Evolutionary conservation across 345 rosid species (phyloP).

Genomic region (Eucalyptus cloeziana): DNA sequence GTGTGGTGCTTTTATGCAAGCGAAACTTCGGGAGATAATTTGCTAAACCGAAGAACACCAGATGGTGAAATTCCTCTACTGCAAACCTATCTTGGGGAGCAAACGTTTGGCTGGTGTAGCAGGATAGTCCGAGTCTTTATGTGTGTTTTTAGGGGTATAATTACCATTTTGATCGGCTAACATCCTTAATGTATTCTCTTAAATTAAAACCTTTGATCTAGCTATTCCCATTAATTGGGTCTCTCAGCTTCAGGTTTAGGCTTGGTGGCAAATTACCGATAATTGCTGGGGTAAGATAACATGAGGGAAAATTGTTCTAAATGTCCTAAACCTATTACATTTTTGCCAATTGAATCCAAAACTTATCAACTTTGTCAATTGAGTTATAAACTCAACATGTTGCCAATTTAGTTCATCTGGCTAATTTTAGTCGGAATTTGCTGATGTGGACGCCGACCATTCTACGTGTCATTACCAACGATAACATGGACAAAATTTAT

Average conservation of each 20-base stretch:
- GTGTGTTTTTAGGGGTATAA: not conserved
- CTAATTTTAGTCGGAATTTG: too few relatives aligned
- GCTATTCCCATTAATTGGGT: too few relatives aligned
- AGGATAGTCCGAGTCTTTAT: not conserved
- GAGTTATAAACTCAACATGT: rapidly evolving
- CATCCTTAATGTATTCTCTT: not conserved
- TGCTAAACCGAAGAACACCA: too few relatives aligned
- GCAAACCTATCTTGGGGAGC: not conserved
- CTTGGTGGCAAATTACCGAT: too few relatives aligned
- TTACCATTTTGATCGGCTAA: not conserved
- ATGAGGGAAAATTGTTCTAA: too few relatives aligned
- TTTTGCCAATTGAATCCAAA: too few relatives aligned
- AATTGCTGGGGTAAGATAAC: too few relatives aligned
- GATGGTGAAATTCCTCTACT: not conserved
- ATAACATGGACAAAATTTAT: too few relatives aligned
- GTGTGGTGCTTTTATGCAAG: not conserved
- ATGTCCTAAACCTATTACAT: too few relatives aligned
- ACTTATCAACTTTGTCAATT: too few relatives aligned
- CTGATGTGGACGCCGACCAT: rapidly evolving
- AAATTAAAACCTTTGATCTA: too few relatives aligned
- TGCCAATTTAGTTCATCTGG: rapidly evolving
- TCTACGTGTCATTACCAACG: rapidly evolving
- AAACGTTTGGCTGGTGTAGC: not conserved
- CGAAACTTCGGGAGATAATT: not conserved
- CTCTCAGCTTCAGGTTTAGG: too few relatives aligned